phyloP scores from a whole-genome alignment of 1,139 yeast species.

The Candida smagusa region DNA sequence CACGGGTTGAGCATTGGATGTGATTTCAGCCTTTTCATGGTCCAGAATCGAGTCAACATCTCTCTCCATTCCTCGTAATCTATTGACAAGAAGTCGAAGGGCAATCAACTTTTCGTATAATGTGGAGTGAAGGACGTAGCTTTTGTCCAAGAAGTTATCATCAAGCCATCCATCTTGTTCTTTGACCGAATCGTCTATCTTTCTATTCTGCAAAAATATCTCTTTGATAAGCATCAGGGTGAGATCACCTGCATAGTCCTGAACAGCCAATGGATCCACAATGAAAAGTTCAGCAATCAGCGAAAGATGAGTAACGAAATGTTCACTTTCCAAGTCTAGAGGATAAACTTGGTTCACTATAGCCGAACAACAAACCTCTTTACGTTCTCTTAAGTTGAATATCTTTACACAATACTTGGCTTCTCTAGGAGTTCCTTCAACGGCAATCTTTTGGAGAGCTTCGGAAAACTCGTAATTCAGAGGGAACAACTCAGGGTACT shows the following conservation, averaged over 20 bases:
- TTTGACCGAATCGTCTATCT: constrained; percentile 13
- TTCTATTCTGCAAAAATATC: constrained; percentile 51
- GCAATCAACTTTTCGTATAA: constrained; percentile 52
- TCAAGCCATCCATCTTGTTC: constrained; percentile 47
- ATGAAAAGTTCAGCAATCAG: constrained; percentile 60
- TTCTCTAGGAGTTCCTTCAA: constrained; percentile 55
- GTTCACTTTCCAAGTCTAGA: constrained; percentile 31
- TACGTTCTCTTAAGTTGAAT: constrained; percentile 45
- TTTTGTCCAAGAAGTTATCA: constrained; percentile 38
- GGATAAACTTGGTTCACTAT: constrained; percentile 51
- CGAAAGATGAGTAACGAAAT: constrained; percentile 56
- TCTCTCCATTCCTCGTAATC: constrained; percentile 48
- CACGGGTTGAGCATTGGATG: constrained; percentile 53
- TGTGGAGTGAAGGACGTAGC: constrained; percentile 16
- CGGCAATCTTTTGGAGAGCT: constrained; percentile 42
- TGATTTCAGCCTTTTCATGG: constrained; percentile 26
- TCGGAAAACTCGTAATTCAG: constrained; percentile 34
- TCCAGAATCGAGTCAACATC: constrained; percentile 21
- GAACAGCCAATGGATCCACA: constrained; percentile 50
- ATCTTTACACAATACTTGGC: constrained; percentile 66
- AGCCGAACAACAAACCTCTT: constrained; percentile 35
- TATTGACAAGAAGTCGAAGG: constrained; percentile 59
- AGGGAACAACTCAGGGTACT: constrained; percentile 42
- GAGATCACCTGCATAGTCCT: constrained; percentile 53
- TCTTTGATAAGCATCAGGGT: constrained; percentile 61